A percentile compares a stretch with the other conserved stretches of the same genome.
Conservation (phyloP, 1,284 basidiomycete species). For the Golubevia sp. region DNA sequence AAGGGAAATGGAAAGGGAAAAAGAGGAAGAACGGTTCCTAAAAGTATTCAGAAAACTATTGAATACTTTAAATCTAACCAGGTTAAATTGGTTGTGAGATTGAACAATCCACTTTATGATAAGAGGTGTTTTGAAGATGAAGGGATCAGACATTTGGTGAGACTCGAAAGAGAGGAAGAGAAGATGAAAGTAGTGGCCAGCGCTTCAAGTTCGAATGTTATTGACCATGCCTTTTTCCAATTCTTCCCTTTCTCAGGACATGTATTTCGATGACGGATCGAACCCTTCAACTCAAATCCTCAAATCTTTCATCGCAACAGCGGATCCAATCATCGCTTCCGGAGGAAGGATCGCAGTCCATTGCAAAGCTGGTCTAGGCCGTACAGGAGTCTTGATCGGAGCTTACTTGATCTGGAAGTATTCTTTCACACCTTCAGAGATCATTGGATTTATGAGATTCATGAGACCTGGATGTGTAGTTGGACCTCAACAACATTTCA, state of each 20-base stretch:
- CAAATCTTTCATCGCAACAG: conserved; percentile 81
- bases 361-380: conserved; percentile 91
- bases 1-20: conserved; percentile 57
- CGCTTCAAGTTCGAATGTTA: not conserved
- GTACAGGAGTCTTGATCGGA: conserved; percentile 92
- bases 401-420: conserved; percentile 99
- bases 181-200: too few species aligned
- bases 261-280: conserved; percentile 98
- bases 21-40: conserved; percentile 1
- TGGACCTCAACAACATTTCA: conserved; percentile 80
- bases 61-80: conserved; percentile 86
- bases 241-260: conserved; percentile 16
- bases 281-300: conserved; percentile 95
- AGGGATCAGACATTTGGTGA: conserved; percentile 84
- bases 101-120: conserved; percentile 96
- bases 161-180: not conserved
- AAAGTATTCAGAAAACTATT: conserved; percentile 70
- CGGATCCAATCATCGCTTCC: conserved; percentile 76
- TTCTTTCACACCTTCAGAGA: conserved; percentile 96
- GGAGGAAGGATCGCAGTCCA: conserved; percentile 79
- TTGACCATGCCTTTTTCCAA: not conserved
- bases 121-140: conserved; percentile 78
- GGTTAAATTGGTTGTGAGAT: conserved; percentile 87
- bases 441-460: conserved; percentile 97
- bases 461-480: conserved; percentile 94